Percentiles rank a stretch among this genome's conserved stretches.
phyloP scores from a whole-genome alignment of 306 rosid genomes.

The Canavalia gladiata region DNA sequence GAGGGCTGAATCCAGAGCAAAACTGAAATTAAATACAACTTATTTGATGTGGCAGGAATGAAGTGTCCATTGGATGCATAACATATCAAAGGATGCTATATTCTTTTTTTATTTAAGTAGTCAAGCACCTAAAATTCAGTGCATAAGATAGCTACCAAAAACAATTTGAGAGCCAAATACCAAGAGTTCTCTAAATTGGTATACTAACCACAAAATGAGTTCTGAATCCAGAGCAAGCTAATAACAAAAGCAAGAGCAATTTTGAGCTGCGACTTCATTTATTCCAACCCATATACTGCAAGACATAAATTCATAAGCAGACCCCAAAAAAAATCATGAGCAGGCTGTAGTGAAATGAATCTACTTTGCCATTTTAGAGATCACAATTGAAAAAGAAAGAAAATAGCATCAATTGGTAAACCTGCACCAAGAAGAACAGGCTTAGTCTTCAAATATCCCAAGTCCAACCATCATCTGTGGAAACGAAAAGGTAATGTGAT shows the following conservation, averaged over 20 bases:
- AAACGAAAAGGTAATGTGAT: constrained; percentile 37
- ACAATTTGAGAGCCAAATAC: constrained; percentile 35
- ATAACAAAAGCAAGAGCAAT: constrained; percentile 62
- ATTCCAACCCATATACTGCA: constrained; percentile 57
- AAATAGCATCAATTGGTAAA: constrained; percentile 46
- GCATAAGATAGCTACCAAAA: neutral
- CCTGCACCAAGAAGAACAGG: constrained; percentile 50
- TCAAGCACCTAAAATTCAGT: neutral
- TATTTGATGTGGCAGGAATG: neutral
- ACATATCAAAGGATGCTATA: constrained; percentile 6
- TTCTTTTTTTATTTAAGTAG: neutral
- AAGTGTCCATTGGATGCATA: neutral
- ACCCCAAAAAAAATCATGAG: constrained; percentile 22
- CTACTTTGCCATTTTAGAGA: constrained; percentile 27
- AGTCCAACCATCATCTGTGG: constrained; percentile 37
- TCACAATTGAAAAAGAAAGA: constrained; percentile 22
- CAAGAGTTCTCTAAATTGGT: neutral
- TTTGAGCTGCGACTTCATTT: constrained; percentile 70
- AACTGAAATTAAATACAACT: neutral
- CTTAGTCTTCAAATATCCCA: constrained; percentile 46
- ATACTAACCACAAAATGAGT: constrained; percentile 74
- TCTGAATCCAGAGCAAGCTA: constrained; percentile 68
- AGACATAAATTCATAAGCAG: constrained; percentile 5
- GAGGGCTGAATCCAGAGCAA: constrained; percentile 1
- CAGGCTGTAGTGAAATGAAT: neutral